Conservation (phyloP, 108 stramenopile species). For the Fragilariopsis cylindrus region DNA sequence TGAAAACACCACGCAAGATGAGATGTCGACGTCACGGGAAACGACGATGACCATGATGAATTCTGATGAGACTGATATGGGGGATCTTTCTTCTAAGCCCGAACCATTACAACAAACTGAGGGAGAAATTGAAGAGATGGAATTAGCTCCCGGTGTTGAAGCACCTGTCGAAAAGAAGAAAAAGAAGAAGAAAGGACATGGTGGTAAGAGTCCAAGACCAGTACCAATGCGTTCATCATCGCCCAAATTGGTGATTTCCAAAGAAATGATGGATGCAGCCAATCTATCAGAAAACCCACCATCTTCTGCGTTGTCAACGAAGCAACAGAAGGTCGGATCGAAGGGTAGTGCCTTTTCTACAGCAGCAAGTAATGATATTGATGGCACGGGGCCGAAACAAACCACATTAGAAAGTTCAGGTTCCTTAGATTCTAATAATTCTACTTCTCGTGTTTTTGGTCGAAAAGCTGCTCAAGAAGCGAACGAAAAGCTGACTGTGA, state of each 20-base stretch:
- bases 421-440: background rate
- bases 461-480: slow-evolving; percentile 70
- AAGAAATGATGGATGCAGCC: background rate
- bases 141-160: background rate
- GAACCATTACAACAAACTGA: too few species aligned
- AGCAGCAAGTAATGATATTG: slow-evolving; percentile 6
- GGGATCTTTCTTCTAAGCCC: too few species aligned
- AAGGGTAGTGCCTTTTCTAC: background rate
- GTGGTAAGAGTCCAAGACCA: slow-evolving; percentile 16
- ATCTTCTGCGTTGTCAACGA: background rate
- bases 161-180: slow-evolving; percentile 9
- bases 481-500: slow-evolving; percentile 53
- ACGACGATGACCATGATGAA: too few species aligned
- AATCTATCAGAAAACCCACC: background rate
- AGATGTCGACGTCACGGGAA: too few species aligned
- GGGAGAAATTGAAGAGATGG: background rate
- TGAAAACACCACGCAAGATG: background rate
- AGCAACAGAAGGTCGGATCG: slow-evolving; percentile 4
- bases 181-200: slow-evolving; percentile 13
- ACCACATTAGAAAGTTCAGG: background rate
- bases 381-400: background rate
- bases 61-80: too few species aligned
- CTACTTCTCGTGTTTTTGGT: slow-evolving; percentile 46
- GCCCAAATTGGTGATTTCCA: background rate
- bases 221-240: background rate